Conservation (phyloP, 2,329 filamentous ascomycete species). For the Penicillium sumatraense region DNA sequence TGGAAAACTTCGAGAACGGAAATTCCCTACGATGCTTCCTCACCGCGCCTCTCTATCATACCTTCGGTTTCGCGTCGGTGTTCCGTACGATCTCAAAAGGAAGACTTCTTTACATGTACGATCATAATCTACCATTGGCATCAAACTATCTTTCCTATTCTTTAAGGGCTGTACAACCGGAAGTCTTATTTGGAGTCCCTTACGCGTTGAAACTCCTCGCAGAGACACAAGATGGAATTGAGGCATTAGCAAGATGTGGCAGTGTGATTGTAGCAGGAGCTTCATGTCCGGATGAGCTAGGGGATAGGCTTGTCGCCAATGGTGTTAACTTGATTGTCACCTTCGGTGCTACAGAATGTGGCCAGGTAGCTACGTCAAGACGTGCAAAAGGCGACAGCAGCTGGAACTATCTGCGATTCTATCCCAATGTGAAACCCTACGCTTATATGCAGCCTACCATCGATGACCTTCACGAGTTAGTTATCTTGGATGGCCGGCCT, state of each 20-base stretch:
- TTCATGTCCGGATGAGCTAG: constrained; percentile 63
- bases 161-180: constrained; percentile 39
- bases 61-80: constrained; percentile 60
- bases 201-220: constrained; percentile 68
- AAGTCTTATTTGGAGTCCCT: constrained; percentile 66
- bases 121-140: constrained; percentile 60
- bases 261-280: constrained; percentile 63
- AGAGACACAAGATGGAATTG: constrained; percentile 62
- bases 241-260: constrained; percentile 51
- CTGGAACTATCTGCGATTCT: constrained; percentile 63
- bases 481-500: constrained; percentile 12
- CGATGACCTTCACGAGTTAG: constrained; percentile 7
- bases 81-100: constrained; percentile 58
- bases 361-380: constrained; percentile 65
- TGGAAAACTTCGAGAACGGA: constrained; percentile 54
- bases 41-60: constrained; percentile 63
- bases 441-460: constrained; percentile 1
- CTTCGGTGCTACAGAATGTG: constrained; percentile 59
- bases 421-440: constrained; percentile 2
- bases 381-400: constrained; percentile 56
- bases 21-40: constrained; percentile 56
- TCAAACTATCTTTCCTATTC: constrained; percentile 48
- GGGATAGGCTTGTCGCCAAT: constrained; percentile 55
- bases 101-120: constrained; percentile 59
- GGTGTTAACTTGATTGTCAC: constrained; percentile 58